phyloP scores from a whole-genome alignment of 257 asterid species.

The Nicotiana undulata region DNA sequence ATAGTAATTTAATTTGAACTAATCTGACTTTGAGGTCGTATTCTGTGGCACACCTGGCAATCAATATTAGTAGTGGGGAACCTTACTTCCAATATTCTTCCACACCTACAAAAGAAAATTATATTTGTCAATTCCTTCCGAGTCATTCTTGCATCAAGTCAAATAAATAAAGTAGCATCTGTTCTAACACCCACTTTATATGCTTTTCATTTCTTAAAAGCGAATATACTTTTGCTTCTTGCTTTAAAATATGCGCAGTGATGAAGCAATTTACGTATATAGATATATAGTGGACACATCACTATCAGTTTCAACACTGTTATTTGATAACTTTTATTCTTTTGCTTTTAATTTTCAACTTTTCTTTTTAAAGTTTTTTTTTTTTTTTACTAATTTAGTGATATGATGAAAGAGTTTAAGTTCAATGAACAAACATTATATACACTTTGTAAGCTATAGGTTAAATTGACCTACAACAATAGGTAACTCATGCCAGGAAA shows the following conservation, averaged over 20 bases:
- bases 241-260: conserved; percentile 1
- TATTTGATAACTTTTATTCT: not conserved
- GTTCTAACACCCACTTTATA: conserved; percentile 1
- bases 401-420: not conserved
- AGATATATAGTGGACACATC: not conserved
- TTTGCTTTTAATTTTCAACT: not conserved
- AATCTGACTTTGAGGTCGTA: not conserved
- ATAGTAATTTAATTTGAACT: not conserved
- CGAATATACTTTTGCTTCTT: conserved; percentile 6
- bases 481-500: not conserved
- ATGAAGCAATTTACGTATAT: not conserved
- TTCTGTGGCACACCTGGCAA: not conserved
- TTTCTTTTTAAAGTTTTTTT: not conserved
- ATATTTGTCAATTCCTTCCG: not conserved
- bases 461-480: not conserved
- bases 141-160: conserved; percentile 6
- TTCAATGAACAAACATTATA: not conserved
- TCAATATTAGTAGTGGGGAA: not conserved
- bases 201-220: not conserved
- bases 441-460: not conserved
- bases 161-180: not conserved
- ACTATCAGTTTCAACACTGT: not conserved
- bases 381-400: not conserved
- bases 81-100: not conserved
- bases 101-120: not conserved